Conservation (phyloP, 495 filamentous ascomycete species). For the Aspergillus hancockii region DNA sequence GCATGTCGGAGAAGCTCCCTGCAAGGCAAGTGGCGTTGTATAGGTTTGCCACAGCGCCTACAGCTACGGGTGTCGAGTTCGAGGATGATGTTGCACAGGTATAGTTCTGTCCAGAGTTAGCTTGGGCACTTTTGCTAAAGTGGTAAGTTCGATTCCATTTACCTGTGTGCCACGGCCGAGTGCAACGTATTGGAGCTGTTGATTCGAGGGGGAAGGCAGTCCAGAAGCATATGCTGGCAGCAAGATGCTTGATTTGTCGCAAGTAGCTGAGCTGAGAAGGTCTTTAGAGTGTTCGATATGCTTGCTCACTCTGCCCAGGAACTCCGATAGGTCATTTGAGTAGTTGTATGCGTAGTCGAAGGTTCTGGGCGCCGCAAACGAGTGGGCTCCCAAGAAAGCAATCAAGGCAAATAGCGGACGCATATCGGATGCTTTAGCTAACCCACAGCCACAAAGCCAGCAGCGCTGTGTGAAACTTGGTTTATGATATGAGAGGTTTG, state of each 20-base stretch:
- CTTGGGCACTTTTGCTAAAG: background rate
- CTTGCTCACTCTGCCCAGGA: constrained; percentile 41
- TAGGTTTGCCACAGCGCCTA: constrained; percentile 81
- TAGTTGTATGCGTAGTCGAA: constrained; percentile 40
- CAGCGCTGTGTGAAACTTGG: background rate
- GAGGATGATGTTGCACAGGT: constrained; percentile 67
- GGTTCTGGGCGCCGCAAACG: constrained; percentile 38
- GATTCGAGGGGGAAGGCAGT: constrained; percentile 59
- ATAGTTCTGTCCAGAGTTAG: constrained; percentile 68
- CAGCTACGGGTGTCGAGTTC: constrained; percentile 56
- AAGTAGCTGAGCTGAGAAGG: constrained; percentile 25
- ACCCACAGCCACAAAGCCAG: background rate
- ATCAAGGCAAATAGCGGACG: constrained; percentile 28
- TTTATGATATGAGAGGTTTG: background rate
- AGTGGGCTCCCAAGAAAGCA: constrained; percentile 31
- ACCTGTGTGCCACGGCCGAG: constrained; percentile 79
- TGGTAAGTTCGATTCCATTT: constrained; percentile 11
- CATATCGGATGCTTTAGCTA: constrained; percentile 28
- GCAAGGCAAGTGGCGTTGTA: constrained; percentile 86
- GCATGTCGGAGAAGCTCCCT: constrained; percentile 61
- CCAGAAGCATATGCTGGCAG: constrained; percentile 43
- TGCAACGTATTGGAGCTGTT: constrained; percentile 71
- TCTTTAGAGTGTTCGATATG: constrained; percentile 32
- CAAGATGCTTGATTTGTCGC: constrained; percentile 39
- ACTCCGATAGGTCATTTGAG: constrained; percentile 37